Conservation (phyloP, 1,139 yeast genomes). For the Geotrichum candidum region DNA sequence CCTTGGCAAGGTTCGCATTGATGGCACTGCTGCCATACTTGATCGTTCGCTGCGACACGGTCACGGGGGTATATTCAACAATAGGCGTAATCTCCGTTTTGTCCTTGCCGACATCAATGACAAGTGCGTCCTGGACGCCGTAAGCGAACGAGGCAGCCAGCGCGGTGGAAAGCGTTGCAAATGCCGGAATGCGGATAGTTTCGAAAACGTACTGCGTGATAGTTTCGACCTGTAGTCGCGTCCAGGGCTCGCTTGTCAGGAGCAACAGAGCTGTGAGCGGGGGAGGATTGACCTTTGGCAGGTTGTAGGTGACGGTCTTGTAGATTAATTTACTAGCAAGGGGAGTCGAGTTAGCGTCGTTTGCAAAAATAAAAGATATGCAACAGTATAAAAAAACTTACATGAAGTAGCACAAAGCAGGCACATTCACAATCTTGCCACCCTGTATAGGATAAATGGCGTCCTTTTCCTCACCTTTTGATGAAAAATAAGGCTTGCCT, state of each 20-base stretch:
- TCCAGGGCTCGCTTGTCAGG: constrained; percentile 63
- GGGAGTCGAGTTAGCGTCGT: neutral
- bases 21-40: constrained; percentile 60
- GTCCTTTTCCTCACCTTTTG: constrained; percentile 37
- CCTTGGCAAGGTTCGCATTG: constrained; percentile 45
- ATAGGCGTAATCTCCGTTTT: constrained; percentile 75
- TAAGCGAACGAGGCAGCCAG: constrained; percentile 72
- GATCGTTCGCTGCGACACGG: constrained; percentile 48
- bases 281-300: constrained; percentile 16
- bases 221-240: constrained; percentile 57
- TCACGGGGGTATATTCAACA: constrained; percentile 58
- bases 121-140: constrained; percentile 54
- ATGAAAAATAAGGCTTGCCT: constrained; percentile 39
- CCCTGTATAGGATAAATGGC: constrained; percentile 57
- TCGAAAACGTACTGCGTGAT: constrained; percentile 76
- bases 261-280: constrained; percentile 48
- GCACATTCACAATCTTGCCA: constrained; percentile 59
- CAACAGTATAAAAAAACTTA: constrained; percentile 29
- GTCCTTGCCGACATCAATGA: constrained; percentile 75
- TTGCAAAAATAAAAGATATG: neutral
- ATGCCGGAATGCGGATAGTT: constrained; percentile 62
- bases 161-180: constrained; percentile 62
- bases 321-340: constrained; percentile 39
- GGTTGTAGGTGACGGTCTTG: constrained; percentile 34
- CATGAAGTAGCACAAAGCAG: constrained; percentile 65